Conservation (phyloP, 2,329 filamentous ascomycete species). For the Zymoseptoria pseudotritici region DNA sequence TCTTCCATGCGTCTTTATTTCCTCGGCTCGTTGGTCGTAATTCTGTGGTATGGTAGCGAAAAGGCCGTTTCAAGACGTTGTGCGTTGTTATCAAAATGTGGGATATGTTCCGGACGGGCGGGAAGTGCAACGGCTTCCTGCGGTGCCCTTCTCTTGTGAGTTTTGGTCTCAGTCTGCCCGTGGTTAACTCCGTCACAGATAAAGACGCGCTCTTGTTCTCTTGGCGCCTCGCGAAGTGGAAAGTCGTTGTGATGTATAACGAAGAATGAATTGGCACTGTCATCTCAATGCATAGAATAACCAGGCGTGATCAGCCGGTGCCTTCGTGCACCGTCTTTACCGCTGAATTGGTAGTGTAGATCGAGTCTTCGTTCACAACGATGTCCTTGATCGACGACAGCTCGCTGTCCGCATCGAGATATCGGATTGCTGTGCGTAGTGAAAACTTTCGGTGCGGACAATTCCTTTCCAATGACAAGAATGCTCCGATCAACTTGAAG, state of each 20-base stretch:
- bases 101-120: neutral
- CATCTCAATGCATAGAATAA: neutral
- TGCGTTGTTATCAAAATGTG: neutral
- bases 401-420: neutral
- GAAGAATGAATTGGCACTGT: neutral
- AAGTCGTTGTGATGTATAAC: neutral
- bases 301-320: neutral
- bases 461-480: too few relatives aligned
- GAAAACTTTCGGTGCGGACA: too few relatives aligned
- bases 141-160: neutral
- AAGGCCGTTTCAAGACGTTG: neutral
- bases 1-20: neutral
- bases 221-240: neutral
- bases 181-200: neutral
- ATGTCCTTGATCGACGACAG: neutral
- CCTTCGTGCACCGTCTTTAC: neutral
- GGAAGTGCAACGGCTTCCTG: neutral
- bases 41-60: neutral
- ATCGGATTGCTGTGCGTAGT: too few relatives aligned
- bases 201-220: neutral
- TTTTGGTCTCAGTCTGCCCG: neutral
- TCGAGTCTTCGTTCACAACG: neutral
- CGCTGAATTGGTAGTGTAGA: neutral
- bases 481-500: too few relatives aligned
- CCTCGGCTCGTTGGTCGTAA: neutral